Base-by-base conservation (phyloP, 2,329 filamentous ascomycete species). In the Zopfia rhizophila region DNA sequence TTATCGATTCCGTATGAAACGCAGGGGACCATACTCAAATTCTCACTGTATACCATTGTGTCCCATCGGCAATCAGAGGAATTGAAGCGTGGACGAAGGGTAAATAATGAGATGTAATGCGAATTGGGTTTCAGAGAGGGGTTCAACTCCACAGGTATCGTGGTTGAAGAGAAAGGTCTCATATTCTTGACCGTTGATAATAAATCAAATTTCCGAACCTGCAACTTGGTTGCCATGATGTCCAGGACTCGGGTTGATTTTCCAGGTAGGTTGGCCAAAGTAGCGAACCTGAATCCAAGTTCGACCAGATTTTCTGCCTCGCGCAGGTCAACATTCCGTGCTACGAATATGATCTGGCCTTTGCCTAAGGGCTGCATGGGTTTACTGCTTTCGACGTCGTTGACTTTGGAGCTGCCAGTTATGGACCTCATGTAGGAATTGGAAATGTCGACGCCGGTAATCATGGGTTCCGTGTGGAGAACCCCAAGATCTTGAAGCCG, bases 321-420 rank as follows among this genome's bases (percentile, higher is more conserved):
- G 10, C 79, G 74, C 29, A 76, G 74, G 31, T 78, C 75, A 3
- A 87, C 76, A 25, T 79, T 78, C 7, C 86, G 87, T 10, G 90
- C 85, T 11, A 92, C 79, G 61, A 93, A 91, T 69, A 95, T 82
- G 23, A 92, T 78, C 38, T 90, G 89, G 1, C 90, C 90, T 48
- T 84, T 84, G 3, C 86, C 86, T 19, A 82, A 78, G 38, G 16
- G 31, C 22, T 31, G 24, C 27, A 18, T 31, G 38, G 38, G 7
- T 89, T 31, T 29, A 23, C 39, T 25, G 25, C 39, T 21, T 28
- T 45, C 49, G 28, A 8, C 27, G 14, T 31, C 31, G 16, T 45
- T 19, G 16, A 44, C 17, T 14, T 45, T 39, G 24, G 25, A 22
- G n/a, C n/a, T n/a, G n/a, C n/a, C n/a, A 40, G 29, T 12, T 13